Evolutionary conservation across 2,329 filamentous ascomycete genomes (phyloP).

Genomic region (Conoideocrella luteorostrata): DNA sequence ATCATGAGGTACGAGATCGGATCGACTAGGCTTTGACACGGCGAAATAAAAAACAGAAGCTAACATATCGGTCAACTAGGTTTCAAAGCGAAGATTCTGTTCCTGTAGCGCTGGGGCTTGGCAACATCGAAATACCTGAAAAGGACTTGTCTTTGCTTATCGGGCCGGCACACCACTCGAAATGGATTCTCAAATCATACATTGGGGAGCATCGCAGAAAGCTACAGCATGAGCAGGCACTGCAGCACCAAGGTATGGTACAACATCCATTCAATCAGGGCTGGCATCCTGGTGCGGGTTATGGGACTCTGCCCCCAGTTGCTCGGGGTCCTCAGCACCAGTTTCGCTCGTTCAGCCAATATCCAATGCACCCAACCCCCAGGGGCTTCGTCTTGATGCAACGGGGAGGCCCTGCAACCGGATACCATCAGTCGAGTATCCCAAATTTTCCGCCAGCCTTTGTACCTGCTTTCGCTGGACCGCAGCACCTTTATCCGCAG

Average conservation of each 20-base stretch:
- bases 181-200: conserved; percentile 20
- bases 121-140: conserved; percentile 18
- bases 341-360: not conserved
- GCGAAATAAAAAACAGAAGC: not conserved
- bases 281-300: not conserved
- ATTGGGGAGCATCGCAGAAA: conserved; percentile 1
- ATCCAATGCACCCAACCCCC: not conserved
- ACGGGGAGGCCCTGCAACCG: not conserved
- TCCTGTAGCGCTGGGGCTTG: conserved; percentile 17
- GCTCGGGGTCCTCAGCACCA: conserved; percentile 3
- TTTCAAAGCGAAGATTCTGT: conserved; percentile 22
- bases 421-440: too few relatives aligned
- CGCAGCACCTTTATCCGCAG: not conserved
- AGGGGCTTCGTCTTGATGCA: not conserved
- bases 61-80: conserved; percentile 12
- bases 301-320: not conserved
- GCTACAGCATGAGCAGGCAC: conserved; percentile 3
- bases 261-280: not conserved
- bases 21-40: not conserved
- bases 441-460: too few relatives aligned
- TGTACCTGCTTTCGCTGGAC: not conserved
- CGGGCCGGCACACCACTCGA: conserved; percentile 22
- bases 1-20: conserved; percentile 22
- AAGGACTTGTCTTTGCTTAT: conserved; percentile 20
- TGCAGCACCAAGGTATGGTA: not conserved